Evolutionary conservation across 148 eudicot species (phyloP), one percentile per base, ranked within the genome.

Genomic region (Fallopia convolvulus): DNA sequence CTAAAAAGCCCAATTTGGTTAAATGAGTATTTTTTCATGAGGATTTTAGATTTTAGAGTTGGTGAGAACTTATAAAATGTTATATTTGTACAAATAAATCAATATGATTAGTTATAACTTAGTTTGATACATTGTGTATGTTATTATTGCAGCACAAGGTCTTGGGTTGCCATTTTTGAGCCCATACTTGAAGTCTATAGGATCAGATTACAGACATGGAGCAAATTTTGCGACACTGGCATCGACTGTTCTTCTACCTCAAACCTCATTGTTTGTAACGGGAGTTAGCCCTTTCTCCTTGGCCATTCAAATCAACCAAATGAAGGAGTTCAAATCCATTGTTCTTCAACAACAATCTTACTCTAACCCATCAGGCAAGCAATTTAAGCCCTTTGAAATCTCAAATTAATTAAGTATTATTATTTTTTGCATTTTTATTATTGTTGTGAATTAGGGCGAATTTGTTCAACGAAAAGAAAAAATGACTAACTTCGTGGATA

Each of bases 271-370:
- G 72, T 95, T 93, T 77, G 97, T 93, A 14, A 81, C 90, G 0
- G 97, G 97, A 3, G 83, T 91, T 21, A 95, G 99, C 81, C 99
- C 97, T n/a, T 95, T 95, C 49, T 91, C 93, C 50, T 79, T 95
- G 5, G 90, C 83, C 42, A 90, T 95, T 85, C 99, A 95, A 79
- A 85, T 91, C 80, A 91, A 90, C 76, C 97, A 95, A 81, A 83
- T 91, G 87, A 91, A 86, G 82, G 89, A 92, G 8, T 84, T 91
- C 77, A 91, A 89, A 49, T 77, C 80, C 13, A 73, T 33, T 70
- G 97, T 90, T 41, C 81, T 84, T 61, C 70, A 26, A 50, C 70
- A 26, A 50, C 72, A 88, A 39, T 76, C 74, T 77, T 74, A 81
- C n/a, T 17, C 70, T 18, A 65, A 65, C 17, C 17, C 49, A 21